These are phyloP conservation scores for Hypoxylon sp. DNA, from an alignment of 2,329 filamentous ascomycete genomes.

Conservation along the genomic window DNA sequence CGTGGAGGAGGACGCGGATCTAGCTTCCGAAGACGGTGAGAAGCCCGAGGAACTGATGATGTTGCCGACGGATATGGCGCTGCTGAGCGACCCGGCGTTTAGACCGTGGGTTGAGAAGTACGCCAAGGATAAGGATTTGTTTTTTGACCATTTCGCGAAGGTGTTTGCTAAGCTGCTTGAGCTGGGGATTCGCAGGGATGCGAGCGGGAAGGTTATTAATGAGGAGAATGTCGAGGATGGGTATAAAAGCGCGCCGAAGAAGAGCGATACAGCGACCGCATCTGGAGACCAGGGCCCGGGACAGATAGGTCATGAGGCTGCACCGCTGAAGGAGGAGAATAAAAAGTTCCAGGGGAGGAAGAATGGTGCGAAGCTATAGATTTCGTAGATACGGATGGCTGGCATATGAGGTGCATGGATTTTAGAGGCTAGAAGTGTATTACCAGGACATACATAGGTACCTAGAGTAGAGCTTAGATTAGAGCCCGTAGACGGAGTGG, in stretches of 20 bases:
- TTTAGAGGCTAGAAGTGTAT: not conserved
- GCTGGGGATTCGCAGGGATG: slow-evolving; percentile 71
- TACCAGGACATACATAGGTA: not conserved
- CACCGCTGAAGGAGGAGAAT: slow-evolving; percentile 57
- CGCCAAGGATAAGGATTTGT: slow-evolving; percentile 72
- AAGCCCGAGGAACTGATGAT: slow-evolving; percentile 73
- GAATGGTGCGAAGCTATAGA: slow-evolving; percentile 58
- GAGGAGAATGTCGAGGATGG: slow-evolving; percentile 68
- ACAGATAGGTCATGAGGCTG: slow-evolving; percentile 58
- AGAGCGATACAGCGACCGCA: slow-evolving; percentile 54
- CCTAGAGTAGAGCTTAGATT: slow-evolving; percentile 18
- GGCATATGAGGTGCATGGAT: not conserved
- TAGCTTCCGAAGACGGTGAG: slow-evolving; percentile 69
- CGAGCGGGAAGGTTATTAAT: slow-evolving; percentile 66
- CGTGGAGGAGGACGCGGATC: slow-evolving; percentile 66
- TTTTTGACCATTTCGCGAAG: slow-evolving; percentile 72
- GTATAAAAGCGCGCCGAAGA: slow-evolving; percentile 54
- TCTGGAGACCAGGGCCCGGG: slow-evolving; percentile 51
- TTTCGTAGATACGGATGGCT: not conserved
- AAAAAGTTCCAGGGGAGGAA: slow-evolving; percentile 53
- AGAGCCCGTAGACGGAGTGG: slow-evolving; percentile 5
- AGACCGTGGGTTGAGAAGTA: slow-evolving; percentile 71
- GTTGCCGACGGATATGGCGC: slow-evolving; percentile 74
- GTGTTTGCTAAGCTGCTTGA: slow-evolving; percentile 74
- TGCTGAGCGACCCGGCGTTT: slow-evolving; percentile 69